These are phyloP conservation scores for Phyllosticta ampelicida DNA, from an alignment of 2,329 filamentous ascomycete species.

Conservation along the genomic window DNA sequence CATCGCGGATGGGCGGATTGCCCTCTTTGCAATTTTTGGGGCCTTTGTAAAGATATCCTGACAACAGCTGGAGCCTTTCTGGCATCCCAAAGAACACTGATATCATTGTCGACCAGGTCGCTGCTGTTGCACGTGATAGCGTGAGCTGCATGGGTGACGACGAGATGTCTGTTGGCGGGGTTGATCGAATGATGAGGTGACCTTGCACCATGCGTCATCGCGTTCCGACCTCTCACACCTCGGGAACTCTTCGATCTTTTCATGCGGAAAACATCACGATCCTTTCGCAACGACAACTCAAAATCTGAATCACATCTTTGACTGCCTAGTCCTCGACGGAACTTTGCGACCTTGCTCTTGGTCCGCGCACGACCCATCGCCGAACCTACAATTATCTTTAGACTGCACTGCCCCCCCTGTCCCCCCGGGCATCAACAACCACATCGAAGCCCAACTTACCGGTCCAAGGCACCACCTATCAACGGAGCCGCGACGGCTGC, in stretches of 20 bases:
- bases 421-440: neutral
- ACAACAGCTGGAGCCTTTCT: neutral
- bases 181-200: neutral
- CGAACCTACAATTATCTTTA: neutral
- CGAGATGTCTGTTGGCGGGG: neutral
- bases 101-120: neutral
- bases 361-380: neutral
- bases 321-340: neutral
- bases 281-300: neutral
- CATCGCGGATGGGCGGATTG: neutral
- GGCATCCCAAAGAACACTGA: neutral
- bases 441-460: neutral
- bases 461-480: neutral
- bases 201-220: neutral
- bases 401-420: conserved; percentile 4
- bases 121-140: neutral
- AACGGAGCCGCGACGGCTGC: no score
- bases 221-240: neutral
- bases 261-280: neutral
- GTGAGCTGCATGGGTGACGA: neutral
- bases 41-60: conserved; percentile 7
- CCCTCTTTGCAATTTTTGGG: neutral
- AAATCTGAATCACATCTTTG: neutral
- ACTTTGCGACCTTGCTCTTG: neutral
- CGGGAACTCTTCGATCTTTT: neutral